Evolutionary conservation across 495 filamentous ascomycete genomes (phyloP).

Genomic region (Penicillium steckii): DNA sequence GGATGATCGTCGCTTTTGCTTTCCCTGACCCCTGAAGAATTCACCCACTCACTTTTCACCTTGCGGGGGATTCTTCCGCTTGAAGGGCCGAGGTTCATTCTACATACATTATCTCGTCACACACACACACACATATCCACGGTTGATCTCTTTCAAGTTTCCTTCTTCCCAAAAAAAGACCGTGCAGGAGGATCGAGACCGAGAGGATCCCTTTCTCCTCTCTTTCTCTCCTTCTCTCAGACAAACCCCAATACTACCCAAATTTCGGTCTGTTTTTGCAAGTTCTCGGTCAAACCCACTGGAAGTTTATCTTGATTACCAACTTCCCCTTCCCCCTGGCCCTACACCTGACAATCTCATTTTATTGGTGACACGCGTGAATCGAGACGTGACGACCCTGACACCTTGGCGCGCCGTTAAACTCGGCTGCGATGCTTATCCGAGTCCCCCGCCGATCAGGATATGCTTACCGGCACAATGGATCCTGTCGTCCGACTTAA

Average conservation of each 20-base stretch:
- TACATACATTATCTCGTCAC: slow-evolving; percentile 13
- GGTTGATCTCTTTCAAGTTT: slow-evolving; percentile 21
- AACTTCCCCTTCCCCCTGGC: background rate
- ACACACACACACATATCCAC: slow-evolving; percentile 29
- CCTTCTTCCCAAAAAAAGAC: slow-evolving; percentile 7
- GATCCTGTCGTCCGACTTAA: slow-evolving; percentile 24
- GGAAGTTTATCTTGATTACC: background rate
- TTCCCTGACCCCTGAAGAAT: slow-evolving; percentile 10
- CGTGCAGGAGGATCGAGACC: slow-evolving; percentile 13
- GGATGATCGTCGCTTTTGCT: slow-evolving; percentile 10
- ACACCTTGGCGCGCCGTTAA: slow-evolving; percentile 8
- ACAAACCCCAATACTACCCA: slow-evolving; percentile 15
- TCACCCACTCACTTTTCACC: background rate
- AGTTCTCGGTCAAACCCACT: slow-evolving; percentile 3
- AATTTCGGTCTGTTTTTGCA: slow-evolving; percentile 16
- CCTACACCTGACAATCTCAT: too few species aligned
- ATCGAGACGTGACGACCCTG: background rate
- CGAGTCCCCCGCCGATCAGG: slow-evolving; percentile 18
- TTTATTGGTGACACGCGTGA: slow-evolving; percentile 9
- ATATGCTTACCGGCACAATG: slow-evolving; percentile 32
- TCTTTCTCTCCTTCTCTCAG: slow-evolving; percentile 1
- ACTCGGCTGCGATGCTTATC: slow-evolving; percentile 23
- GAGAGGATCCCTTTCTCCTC: background rate
- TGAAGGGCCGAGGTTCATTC: slow-evolving; percentile 25
- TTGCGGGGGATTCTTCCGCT: slow-evolving; percentile 13